phyloP scores from a whole-genome alignment of 1,139 yeast genomes.

The Magnusiomyces suaveolens region DNA sequence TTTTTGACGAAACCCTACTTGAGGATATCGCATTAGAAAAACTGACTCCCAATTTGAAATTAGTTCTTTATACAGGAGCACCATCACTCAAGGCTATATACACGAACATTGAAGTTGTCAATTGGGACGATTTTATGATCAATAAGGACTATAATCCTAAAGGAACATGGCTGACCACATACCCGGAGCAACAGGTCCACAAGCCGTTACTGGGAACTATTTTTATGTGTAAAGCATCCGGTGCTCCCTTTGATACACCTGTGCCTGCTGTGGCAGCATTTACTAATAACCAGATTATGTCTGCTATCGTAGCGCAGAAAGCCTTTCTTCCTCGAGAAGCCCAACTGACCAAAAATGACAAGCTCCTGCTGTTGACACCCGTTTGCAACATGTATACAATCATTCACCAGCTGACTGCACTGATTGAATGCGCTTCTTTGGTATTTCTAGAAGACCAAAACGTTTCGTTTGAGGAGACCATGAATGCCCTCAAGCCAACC shows the following conservation, averaged over 20 bases:
- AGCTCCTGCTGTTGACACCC: conserved; percentile 27
- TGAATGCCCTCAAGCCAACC: conserved; percentile 22
- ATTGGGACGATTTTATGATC: conserved; percentile 4
- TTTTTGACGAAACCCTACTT: conserved; percentile 4
- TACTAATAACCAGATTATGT: background rate
- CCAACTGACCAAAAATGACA: conserved; percentile 26
- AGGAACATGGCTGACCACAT: background rate
- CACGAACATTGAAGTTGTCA: background rate
- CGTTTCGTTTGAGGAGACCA: conserved; percentile 22
- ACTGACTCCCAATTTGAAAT: conserved; percentile 4
- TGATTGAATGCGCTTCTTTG: conserved; percentile 25
- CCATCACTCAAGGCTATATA: background rate
- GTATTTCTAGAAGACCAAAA: conserved; percentile 24
- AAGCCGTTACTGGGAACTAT: background rate
- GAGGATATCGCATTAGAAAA: background rate
- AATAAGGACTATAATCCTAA: background rate
- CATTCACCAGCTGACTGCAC: conserved; percentile 27
- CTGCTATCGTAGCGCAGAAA: background rate
- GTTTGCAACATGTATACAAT: conserved; percentile 24
- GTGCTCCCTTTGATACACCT: background rate
- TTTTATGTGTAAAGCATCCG: background rate
- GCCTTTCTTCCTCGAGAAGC: conserved; percentile 25
- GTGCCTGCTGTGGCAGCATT: conserved; percentile 26
- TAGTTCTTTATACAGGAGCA: conserved; percentile 4
- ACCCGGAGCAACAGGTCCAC: background rate